Base-by-base conservation (phyloP, 2,329 filamentous ascomycete genomes). In the Fusarium algeriense region DNA sequence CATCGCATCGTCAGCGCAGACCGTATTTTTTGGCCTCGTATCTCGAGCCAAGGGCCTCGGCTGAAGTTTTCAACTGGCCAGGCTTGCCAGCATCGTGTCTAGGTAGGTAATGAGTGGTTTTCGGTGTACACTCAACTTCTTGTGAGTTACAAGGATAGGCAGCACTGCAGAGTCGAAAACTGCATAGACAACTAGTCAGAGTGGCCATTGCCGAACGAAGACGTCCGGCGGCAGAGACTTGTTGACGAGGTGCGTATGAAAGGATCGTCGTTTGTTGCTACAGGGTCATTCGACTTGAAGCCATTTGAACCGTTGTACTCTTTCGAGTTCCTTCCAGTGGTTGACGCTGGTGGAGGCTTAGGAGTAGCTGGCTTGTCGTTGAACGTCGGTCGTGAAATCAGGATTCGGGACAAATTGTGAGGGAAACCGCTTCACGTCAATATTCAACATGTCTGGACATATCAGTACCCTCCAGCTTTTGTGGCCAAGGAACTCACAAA, bases 291-390 rank as follows among this genome's bases (percentile, higher is more conserved):
- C 17, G 19, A 10, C 46, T 14, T 4, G 30, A 23, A 23, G 14
- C 5, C 10, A 14, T 13, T 23, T 10, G 14, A 34, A 5, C n/a
- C 30, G 3, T 5, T 7, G 34, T 46, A 14, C 23, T 6, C 13
- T 8, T 2, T 34, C 2, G 7, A 13, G 3, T 23, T 12, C 4
- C 2, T 2, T 2, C 17, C 30, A 23, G 3, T 23, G 2, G 17
- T 15, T 23, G 3, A 23, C 20, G 20, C 20, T 23, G 20, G 20
- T 23, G 20, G 20, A 23, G 20, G 20, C 20, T 23, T 23, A 23
- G 20, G 20, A 23, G 6, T 32, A 17, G 32, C 5, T 32, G 28
- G 30, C n/a, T 17, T n/a, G 20, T 7, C 5, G 45, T 13, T 17
- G 28, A 17, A 4, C 7, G 8, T 34, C 28, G 9, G 17, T 49